Base-by-base conservation (phyloP, 2,329 filamentous ascomycete species). In the Sporothrix protearum region DNA sequence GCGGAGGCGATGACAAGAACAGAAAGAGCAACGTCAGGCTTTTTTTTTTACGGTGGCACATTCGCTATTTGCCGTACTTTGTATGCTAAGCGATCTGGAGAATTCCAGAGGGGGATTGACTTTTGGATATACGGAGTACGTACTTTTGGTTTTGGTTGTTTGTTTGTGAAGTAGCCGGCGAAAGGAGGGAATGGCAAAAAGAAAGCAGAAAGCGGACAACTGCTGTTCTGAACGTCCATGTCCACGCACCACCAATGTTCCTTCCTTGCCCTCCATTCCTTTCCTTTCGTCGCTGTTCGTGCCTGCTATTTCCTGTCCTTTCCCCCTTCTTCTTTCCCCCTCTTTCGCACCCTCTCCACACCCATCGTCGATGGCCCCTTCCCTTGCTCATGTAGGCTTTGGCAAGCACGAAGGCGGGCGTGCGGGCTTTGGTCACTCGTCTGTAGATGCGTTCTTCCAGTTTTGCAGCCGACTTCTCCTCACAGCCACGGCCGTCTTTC, bases 281-380 rank as follows among this genome's bases (percentile, higher is more conserved):
- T 45, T 25, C 73, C 63, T 75, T 73, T 75, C 71, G 69, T 72
- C 73, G 73, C 73, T 71, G 71, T 42, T 57, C 33, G 33, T 42
- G 33, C 28, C 33, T 61, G 25, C 53, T 36, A 33, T 47, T 19
- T 57, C 28, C 49, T 53, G 49, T 22, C 49, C 22, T 53, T 53
- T 28, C 49, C 39, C 19, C 22, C 49, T 19, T 30, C 16, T 33
- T 69, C 33, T 33, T 30, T 69, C 51, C 36, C 67, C 53, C 33
- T 42, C 45, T 59, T 59, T 45, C 22, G 3, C 3, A 9, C 25
- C 12, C 61, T 22, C 67, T 30, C 42, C 70, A 53, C 45, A 53
- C 64, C 30, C 51, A 39, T 67, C 59, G 49, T 71, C 68, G 55
- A 63, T 63, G 42, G 68, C 45, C 33, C 68, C 42, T 63, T 63